These are phyloP conservation scores for Fusarium napiforme DNA, from an alignment of 2,329 filamentous ascomycete species.

Conservation along the genomic window DNA sequence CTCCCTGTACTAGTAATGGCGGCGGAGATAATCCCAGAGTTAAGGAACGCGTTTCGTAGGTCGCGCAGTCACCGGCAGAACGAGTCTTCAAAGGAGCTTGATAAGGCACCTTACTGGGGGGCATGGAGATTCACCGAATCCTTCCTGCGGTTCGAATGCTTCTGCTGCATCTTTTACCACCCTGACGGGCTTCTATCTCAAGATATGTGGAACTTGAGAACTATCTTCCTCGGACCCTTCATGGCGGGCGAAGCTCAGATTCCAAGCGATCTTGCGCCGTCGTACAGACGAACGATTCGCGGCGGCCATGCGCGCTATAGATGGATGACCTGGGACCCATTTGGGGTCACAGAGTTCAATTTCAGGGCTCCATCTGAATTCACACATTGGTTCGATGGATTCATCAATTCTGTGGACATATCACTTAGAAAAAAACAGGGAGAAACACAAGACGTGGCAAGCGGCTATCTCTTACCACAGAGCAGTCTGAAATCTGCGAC, in stretches of 20 bases:
- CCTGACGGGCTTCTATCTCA: rapidly evolving
- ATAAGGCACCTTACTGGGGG: not conserved
- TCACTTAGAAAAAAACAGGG: rapidly evolving
- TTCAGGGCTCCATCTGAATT: not conserved
- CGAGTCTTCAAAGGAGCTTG: rapidly evolving
- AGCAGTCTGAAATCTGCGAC: not conserved
- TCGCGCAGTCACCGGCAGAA: not conserved
- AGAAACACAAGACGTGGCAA: not conserved
- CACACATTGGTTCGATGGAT: not conserved
- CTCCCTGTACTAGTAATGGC: rapidly evolving
- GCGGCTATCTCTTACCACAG: not conserved
- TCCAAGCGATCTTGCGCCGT: rapidly evolving
- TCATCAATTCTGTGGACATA: rapidly evolving
- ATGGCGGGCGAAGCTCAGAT: not conserved
- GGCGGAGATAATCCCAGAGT: rapidly evolving
- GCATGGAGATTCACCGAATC: not conserved
- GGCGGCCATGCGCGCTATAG: rapidly evolving
- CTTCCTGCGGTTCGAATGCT: not conserved
- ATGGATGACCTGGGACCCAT: not conserved
- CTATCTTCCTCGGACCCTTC: not conserved
- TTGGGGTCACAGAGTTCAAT: rapidly evolving
- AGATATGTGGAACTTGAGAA: not conserved
- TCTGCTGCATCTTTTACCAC: not conserved
- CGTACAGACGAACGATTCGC: rapidly evolving
- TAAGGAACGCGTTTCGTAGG: rapidly evolving